phyloP scores from a whole-genome alignment of 257 asterid species.

The Petunia axillaris region DNA sequence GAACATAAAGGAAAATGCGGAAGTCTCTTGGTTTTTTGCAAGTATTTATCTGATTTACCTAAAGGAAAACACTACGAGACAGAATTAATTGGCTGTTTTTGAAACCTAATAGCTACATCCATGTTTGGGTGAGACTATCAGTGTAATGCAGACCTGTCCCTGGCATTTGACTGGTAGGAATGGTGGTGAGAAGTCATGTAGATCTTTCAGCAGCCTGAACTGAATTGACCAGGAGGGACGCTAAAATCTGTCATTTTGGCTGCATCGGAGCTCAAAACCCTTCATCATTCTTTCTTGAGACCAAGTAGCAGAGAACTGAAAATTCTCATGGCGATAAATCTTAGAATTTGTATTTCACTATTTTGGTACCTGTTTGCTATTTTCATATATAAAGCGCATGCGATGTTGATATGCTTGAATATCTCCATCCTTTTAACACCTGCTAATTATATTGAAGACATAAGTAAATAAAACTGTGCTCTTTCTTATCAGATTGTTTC shows the following conservation, averaged over 20 bases:
- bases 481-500: neutral
- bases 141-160: neutral
- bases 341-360: neutral
- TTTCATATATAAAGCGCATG: neutral
- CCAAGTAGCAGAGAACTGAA: neutral
- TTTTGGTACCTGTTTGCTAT: neutral
- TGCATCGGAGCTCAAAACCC: neutral
- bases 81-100: neutral
- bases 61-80: neutral
- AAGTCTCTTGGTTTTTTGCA: neutral
- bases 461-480: no score
- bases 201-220: neutral
- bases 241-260: neutral
- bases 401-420: neutral
- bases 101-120: neutral
- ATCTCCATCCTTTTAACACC: neutral
- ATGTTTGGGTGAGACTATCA: constrained; percentile 1
- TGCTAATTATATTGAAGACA: no score
- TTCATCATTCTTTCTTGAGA: neutral
- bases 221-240: neutral
- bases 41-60: neutral
- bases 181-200: neutral
- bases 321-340: neutral
- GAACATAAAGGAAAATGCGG: neutral
- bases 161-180: neutral